Percentiles rank a stretch among this genome's conserved stretches.
These are phyloP conservation scores for Micractinium sp. DNA, from an alignment of 139 green algal species.

Conservation along the genomic window DNA sequence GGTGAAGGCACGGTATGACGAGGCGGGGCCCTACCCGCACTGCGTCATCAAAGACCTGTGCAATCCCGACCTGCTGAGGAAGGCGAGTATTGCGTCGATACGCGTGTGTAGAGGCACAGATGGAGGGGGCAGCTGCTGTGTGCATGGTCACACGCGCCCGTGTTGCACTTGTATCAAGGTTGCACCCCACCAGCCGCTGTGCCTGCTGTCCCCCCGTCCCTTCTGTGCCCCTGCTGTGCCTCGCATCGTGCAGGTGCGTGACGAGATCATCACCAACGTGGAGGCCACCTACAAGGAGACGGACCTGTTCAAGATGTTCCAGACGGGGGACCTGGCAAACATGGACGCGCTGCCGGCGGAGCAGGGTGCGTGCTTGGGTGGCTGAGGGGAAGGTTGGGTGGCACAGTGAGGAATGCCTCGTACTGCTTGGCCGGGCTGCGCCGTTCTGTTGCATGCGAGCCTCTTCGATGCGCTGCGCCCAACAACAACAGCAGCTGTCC, in stretches of 20 bases:
- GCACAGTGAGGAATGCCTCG: no score
- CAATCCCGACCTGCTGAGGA: constrained; percentile 49
- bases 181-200: background rate
- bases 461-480: no score
- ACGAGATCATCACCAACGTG: constrained; percentile 87
- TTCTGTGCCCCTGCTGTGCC: background rate
- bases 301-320: constrained; percentile 93
- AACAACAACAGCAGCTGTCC: no score
- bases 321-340: constrained; percentile 89
- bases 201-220: background rate
- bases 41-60: constrained; percentile 54
- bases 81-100: background rate
- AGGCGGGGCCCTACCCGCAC: constrained; percentile 65
- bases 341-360: constrained; percentile 71
- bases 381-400: no score
- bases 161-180: no score
- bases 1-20: constrained; percentile 45
- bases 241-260: constrained; percentile 54
- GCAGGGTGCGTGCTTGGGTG: background rate
- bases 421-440: no score
- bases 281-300: constrained; percentile 92
- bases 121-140: background rate
- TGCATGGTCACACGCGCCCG: background rate
- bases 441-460: no score
- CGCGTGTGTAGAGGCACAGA: no score